Evolutionary conservation across 169 alveolate species (phyloP), one percentile per base, ranked within the genome.

Genomic region (Theileria parva): DNA sequence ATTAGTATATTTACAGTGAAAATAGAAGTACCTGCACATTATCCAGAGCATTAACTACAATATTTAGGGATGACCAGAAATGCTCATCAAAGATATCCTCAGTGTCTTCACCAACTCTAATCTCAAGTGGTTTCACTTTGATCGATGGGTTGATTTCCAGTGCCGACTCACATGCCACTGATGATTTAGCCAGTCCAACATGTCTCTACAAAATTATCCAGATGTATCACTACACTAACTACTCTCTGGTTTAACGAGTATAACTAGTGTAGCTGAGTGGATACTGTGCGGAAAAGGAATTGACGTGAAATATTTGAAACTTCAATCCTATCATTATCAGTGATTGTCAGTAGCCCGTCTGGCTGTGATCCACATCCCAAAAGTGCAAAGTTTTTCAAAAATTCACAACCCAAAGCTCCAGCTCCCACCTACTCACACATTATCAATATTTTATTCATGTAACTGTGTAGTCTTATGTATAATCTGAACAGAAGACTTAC

Each of bases 391-490:
- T 95, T 93, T 88, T 98, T 98, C 81, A 98, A 92, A 66, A 93
- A 96, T 81, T 98, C 99, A 79, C 99, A 98, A 13, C 99, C 99
- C 53, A 98, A 89, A 15, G 99, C 99, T 0, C 99, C 99, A 50
- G 99, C 97, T 19, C 99, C 99, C 12, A 96, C 98, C 92, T 95
- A 78, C 73, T 94, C 72, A 13, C 59, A 59, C 28, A 25, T 66
- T 39, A 61, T 19, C 13, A 21, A 66, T 66, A 34, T 66, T 39
- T 34, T 0, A 11, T 39, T 21, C 39, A 66, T 66, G 50, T 27
- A 27, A 27, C 32, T 34, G 9, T 13, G 12, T 34, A 34, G 12
- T 13, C 12, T 5, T 28, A 21, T 3, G 4, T 66, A 15, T 34
- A 3, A 66, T 34, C 32, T 59, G 30, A 11, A 59, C 32, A 8